Conservation (phyloP, 148 eudicot genomes). For the Nyssa sinensis region DNA sequence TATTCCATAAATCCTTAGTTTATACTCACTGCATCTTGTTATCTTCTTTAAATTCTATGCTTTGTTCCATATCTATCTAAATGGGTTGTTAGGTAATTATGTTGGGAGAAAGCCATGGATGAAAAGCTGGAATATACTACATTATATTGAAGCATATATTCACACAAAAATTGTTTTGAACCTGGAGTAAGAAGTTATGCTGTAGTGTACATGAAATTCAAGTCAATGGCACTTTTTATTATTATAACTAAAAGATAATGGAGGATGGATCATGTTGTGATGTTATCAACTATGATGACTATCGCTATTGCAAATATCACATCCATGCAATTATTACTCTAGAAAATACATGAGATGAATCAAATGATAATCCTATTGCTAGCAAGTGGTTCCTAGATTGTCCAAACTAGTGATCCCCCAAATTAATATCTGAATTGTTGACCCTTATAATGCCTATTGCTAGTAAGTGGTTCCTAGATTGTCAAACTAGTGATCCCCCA, state of each 20-base stretch:
- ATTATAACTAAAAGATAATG: neutral
- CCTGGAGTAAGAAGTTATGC: neutral
- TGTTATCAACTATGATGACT: neutral
- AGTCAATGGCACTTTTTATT: neutral
- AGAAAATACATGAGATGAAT: neutral
- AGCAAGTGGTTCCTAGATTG: neutral
- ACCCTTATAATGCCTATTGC: neutral
- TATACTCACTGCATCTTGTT: slow-evolving; percentile 19
- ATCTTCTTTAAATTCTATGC: slow-evolving; percentile 21
- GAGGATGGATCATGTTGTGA: neutral
- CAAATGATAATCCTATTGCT: neutral
- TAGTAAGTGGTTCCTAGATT: neutral
- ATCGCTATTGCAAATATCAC: neutral
- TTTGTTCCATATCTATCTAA: slow-evolving; percentile 23
- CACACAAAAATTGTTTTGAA: neutral
- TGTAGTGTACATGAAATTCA: neutral
- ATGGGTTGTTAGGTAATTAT: slow-evolving; percentile 6
- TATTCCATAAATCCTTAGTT: slow-evolving; percentile 13
- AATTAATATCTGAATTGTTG: neutral
- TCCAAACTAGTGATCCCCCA: neutral
- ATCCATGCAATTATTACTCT: neutral
- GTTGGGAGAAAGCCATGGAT: neutral
- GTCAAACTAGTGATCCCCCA: neutral
- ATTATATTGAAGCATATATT: slow-evolving; percentile 1
- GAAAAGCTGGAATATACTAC: neutral